Conservation (phyloP, 805 yeast genomes). For the Candida corydali region DNA sequence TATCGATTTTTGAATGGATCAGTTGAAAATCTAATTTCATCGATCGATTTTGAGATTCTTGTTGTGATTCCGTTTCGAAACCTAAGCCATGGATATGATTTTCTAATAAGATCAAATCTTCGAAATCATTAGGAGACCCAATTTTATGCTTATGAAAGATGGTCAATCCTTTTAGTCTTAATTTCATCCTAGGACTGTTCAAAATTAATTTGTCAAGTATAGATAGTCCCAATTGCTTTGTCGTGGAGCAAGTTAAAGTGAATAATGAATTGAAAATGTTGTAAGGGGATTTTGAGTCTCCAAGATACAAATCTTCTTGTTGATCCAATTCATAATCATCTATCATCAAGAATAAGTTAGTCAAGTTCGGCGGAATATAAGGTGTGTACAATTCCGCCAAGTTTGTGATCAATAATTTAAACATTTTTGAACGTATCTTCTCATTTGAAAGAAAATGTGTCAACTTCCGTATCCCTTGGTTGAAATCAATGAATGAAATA, state of each 20-base stretch:
- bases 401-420: constrained; percentile 26
- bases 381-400: constrained; percentile 22
- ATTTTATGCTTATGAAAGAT: constrained; percentile 31
- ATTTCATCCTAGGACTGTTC: constrained; percentile 16
- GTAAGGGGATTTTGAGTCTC: constrained; percentile 15
- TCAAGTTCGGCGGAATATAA: constrained; percentile 20
- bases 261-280: constrained; percentile 19
- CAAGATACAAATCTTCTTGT: constrained; percentile 13
- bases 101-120: constrained; percentile 3
- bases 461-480: constrained; percentile 20
- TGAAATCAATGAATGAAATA: constrained; percentile 27
- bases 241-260: constrained; percentile 30
- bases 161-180: constrained; percentile 25
- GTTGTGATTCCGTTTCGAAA: neutral
- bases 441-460: constrained; percentile 19
- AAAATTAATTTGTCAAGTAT: constrained; percentile 20
- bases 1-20: constrained; percentile 21
- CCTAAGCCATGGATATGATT: neutral
- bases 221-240: constrained; percentile 27
- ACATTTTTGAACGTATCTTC: constrained; percentile 23
- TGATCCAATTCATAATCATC: constrained; percentile 23
- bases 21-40: constrained; percentile 12
- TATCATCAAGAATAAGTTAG: constrained; percentile 29
- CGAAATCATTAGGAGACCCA: neutral
- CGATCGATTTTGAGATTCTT: neutral